A percentile compares a stretch with the other conserved stretches of the same genome.
Conservation (phyloP, 2,329 filamentous ascomycete species). For the Colletotrichum incanum region DNA sequence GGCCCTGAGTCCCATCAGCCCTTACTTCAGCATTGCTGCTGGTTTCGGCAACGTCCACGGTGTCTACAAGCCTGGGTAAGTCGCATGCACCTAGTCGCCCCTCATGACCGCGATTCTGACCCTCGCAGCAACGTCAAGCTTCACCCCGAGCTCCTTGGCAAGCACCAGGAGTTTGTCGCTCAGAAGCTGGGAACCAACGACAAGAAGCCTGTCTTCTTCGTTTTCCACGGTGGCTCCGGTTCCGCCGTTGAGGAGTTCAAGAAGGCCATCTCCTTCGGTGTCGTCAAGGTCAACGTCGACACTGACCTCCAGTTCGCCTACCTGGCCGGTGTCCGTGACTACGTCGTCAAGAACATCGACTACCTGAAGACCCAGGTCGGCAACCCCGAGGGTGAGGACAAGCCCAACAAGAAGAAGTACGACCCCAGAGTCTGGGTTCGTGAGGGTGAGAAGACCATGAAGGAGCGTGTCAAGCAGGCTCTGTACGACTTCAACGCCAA, state of each 20-base stretch:
- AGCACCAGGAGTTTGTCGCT: conserved; percentile 95
- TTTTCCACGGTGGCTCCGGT: conserved; percentile 98
- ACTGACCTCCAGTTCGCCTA: conserved; percentile 98
- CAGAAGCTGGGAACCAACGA: conserved; percentile 80
- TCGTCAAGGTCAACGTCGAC: conserved; percentile 99
- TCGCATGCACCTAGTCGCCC: too few species aligned
- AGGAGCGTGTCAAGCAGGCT: conserved; percentile 82
- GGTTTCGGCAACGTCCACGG: conserved; percentile 99
- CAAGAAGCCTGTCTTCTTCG: conserved; percentile 97
- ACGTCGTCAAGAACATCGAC: conserved; percentile 93
- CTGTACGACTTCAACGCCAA: conserved; percentile 94
- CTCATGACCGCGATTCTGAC: conserved; percentile 26
- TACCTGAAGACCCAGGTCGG: conserved; percentile 89
- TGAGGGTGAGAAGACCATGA: conserved; percentile 98
- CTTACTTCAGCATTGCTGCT: conserved; percentile 98
- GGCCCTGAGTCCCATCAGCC: conserved; percentile 86
- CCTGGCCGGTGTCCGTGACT: conserved; percentile 93
- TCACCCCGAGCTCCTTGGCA: conserved; percentile 93
- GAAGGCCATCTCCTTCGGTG: conserved; percentile 91
- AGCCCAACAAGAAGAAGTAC: conserved; percentile 98
- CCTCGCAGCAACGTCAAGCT: conserved; percentile 84
- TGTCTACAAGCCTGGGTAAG: conserved; percentile 90
- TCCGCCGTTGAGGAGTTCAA: conserved; percentile 92
- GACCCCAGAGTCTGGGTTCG: conserved; percentile 95
- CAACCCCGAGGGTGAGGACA: conserved; percentile 95